phyloP scores from a whole-genome alignment of 2,329 filamentous ascomycete genomes.

The Aspergillus bombycis region DNA sequence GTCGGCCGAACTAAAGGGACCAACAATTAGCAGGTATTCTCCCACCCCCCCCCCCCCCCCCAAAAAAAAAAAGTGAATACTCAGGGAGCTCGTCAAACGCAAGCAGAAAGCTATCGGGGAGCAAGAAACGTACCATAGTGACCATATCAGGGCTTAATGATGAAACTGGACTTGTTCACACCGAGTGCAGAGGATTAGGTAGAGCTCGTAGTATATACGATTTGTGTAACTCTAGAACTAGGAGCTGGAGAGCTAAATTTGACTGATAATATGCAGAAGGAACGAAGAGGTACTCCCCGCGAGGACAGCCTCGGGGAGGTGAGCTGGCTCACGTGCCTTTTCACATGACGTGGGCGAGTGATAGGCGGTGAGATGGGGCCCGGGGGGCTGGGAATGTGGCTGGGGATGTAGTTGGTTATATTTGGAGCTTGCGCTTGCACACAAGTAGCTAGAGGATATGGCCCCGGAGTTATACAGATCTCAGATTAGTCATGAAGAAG shows the following conservation, averaged over 20 bases:
- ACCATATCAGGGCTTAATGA: not conserved
- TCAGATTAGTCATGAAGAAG: not conserved
- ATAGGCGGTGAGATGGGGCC: conserved; percentile 15
- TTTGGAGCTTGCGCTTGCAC: not conserved
- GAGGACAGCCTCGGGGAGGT: not conserved
- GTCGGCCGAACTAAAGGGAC: conserved; percentile 74
- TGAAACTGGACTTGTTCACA: not conserved
- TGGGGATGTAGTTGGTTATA: not conserved
- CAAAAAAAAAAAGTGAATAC: not conserved
- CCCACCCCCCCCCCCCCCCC: not conserved
- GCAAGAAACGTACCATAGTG: conserved; percentile 14
- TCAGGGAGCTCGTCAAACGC: not conserved
- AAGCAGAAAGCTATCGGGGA: not conserved
- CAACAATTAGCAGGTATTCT: conserved; percentile 4
- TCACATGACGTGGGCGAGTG: conserved; percentile 18
- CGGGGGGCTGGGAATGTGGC: conserved; percentile 3
- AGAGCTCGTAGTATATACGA: not conserved
- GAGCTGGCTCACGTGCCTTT: conserved; percentile 14
- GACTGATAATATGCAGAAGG: conserved; percentile 6
- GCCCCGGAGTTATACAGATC: not conserved
- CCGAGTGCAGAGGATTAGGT: not conserved
- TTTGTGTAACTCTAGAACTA: not conserved
- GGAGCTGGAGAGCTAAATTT: not conserved
- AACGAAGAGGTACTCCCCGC: not conserved
- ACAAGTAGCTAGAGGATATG: not conserved